Evolutionary conservation across 192 early-diverging fungal genomes (phyloP), one percentile per base, ranked within the genome.

Genomic region (Diversispora eburnea): DNA sequence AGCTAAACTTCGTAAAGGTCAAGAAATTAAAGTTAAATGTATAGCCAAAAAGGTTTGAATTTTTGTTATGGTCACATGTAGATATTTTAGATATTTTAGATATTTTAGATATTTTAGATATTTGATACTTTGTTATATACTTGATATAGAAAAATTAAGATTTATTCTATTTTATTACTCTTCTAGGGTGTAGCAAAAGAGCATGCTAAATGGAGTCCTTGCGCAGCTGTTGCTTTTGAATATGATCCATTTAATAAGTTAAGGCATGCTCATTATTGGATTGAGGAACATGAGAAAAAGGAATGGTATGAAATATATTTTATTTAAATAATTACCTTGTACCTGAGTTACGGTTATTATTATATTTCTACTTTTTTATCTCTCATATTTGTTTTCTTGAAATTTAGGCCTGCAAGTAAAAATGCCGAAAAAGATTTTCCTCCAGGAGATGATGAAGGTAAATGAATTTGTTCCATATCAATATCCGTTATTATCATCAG

Each of bases 191-290:
- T 94, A 25, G 94, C 92, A 41, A 99, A 99, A 80, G 95, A 98
- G 74, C 95, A 98, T 77, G 94, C 97, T 33, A 99, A 99, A 75
- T 99, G 97, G 97, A 90, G 89, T 60, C 95, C 97, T 47, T 91
- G 91, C 62, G 84, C 89, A 68, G 95, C 91, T 8, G 87, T 97
- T 12, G 86, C 89, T 5, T 98, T 99, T 77, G 97, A 99, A 68
- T 99, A 99, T 70, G 97, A 99, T 74, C 97, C 97, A 58, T 90
- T 97, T 81, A 99, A 99, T 84, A 91, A 88, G 67, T 76, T 99
- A 57, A 80, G 92, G 51, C 95, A 98, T 68, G 90, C 95, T 33
- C 86, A 88, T 25, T 97, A 95, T 77, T 99, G 97, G 97, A 86
- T 90, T 76, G 97, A 99, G 74, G 90, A 95, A 79, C 85, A 89